Percentiles rank a stretch among this genome's conserved stretches.
Conservation (phyloP, 257 asterid species). For the Penstemon newberryi region DNA sequence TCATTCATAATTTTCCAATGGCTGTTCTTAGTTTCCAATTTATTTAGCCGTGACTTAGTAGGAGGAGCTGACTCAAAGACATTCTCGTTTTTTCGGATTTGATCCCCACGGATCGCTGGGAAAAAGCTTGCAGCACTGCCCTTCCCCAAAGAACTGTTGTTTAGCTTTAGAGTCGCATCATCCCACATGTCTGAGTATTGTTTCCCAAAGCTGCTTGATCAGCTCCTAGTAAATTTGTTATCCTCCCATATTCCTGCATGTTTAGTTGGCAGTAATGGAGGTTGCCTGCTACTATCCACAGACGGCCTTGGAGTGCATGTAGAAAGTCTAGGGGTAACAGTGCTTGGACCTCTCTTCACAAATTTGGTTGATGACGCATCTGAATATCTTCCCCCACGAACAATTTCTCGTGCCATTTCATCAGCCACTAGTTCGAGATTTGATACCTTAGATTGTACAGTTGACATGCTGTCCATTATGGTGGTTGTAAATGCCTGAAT, state of each 20-base stretch:
- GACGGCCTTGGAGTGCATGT: conserved; percentile 80
- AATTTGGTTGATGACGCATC: conserved; percentile 48
- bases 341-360: conserved; percentile 55
- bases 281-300: conserved; percentile 54
- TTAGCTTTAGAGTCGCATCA: conserved; percentile 48
- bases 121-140: conserved; percentile 36
- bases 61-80: conserved; percentile 39
- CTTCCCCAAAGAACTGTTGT: conserved; percentile 46
- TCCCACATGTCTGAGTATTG: conserved; percentile 59
- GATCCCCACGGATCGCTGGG: conserved; percentile 48
- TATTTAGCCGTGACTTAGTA: conserved; percentile 44
- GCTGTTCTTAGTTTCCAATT: conserved; percentile 46
- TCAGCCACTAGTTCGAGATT: conserved; percentile 74
- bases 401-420: conserved; percentile 66
- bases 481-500: conserved; percentile 67
- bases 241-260: conserved; percentile 50
- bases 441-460: conserved; percentile 78
- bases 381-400: conserved; percentile 50
- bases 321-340: conserved; percentile 73
- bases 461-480: conserved; percentile 69
- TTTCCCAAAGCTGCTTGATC: conserved; percentile 50
- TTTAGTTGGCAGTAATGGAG: conserved; percentile 45
- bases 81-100: conserved; percentile 38
- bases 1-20: conserved; percentile 55
- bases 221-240: conserved; percentile 45